These are phyloP conservation scores for Jacaranda copaia DNA, from an alignment of 257 asterid genomes.

Conservation along the genomic window DNA sequence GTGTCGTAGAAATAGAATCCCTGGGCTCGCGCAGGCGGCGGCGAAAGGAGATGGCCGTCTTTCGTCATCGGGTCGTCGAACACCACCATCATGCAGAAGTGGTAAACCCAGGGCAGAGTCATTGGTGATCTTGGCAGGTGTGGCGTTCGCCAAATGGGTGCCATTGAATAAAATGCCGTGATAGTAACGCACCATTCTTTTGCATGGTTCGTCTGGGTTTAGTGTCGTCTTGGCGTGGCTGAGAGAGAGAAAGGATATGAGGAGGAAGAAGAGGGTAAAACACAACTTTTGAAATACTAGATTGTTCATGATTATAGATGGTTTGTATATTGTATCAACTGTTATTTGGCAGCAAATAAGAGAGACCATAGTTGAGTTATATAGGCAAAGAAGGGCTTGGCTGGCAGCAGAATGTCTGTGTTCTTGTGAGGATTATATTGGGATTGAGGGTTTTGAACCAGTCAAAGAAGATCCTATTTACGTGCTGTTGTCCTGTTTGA, in stretches of 20 bases:
- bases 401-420: background rate
- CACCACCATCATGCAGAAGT: slow-evolving; percentile 56
- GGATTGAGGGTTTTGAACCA: background rate
- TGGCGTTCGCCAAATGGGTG: slow-evolving; percentile 58
- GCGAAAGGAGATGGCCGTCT: slow-evolving; percentile 51
- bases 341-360: background rate
- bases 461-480: background rate
- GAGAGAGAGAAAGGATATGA: background rate
- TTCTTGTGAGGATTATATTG: background rate
- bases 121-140: slow-evolving; percentile 49
- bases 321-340: too few species aligned
- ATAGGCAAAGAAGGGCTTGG: background rate
- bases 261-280: slow-evolving; percentile 33
- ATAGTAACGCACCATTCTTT: slow-evolving; percentile 59
- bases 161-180: slow-evolving; percentile 69
- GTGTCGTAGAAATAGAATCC: slow-evolving; percentile 70
- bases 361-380: background rate
- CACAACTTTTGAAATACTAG: background rate
- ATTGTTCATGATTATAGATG: slow-evolving; percentile 10
- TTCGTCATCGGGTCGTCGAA: slow-evolving; percentile 67
- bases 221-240: slow-evolving; percentile 29
- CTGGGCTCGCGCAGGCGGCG: slow-evolving; percentile 59
- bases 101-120: slow-evolving; percentile 40
- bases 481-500: slow-evolving; percentile 8
- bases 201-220: slow-evolving; percentile 54